phyloP scores from a whole-genome alignment of 78 protist genomes.

The Neovahlkampfia damariscottae region DNA sequence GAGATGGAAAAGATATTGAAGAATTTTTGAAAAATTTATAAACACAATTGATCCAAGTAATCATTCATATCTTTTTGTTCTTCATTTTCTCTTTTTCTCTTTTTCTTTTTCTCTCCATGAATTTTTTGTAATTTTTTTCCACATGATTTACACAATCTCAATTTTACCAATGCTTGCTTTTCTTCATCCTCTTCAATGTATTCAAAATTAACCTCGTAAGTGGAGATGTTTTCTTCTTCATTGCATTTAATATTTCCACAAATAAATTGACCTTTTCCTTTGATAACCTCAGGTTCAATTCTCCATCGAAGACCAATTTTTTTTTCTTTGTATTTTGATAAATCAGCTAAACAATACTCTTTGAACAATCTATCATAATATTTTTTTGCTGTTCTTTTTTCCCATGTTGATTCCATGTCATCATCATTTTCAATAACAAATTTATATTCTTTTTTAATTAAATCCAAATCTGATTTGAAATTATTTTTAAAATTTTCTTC shows the following conservation, averaged over 20 bases:
- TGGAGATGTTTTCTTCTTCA: neutral
- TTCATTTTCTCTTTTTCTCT: constrained; percentile 5
- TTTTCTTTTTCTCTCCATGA: neutral
- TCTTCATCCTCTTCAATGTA: constrained; percentile 7
- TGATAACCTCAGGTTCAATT: constrained; percentile 49
- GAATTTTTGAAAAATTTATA: too few species aligned
- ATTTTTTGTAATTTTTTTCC: neutral
- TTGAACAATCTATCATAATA: constrained; percentile 59
- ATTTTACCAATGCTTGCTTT: constrained; percentile 24
- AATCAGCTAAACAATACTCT: constrained; percentile 58
- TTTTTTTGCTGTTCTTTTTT: constrained; percentile 43
- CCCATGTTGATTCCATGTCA: constrained; percentile 30
- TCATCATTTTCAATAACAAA: neutral
- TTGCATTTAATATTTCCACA: constrained; percentile 34
- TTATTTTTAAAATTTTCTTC: too few species aligned
- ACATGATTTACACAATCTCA: constrained; percentile 12
- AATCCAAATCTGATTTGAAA: too few species aligned
- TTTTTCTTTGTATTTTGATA: constrained; percentile 24
- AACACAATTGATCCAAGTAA: too few species aligned
- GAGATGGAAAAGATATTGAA: neutral
- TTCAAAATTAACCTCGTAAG: constrained; percentile 7
- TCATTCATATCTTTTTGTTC: neutral
- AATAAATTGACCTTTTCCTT: constrained; percentile 60
- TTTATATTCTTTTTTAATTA: neutral
- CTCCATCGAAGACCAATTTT: constrained; percentile 61